These are phyloP conservation scores for Candida hispaniensis DNA, from an alignment of 805 yeast genomes.

Conservation along the genomic window DNA sequence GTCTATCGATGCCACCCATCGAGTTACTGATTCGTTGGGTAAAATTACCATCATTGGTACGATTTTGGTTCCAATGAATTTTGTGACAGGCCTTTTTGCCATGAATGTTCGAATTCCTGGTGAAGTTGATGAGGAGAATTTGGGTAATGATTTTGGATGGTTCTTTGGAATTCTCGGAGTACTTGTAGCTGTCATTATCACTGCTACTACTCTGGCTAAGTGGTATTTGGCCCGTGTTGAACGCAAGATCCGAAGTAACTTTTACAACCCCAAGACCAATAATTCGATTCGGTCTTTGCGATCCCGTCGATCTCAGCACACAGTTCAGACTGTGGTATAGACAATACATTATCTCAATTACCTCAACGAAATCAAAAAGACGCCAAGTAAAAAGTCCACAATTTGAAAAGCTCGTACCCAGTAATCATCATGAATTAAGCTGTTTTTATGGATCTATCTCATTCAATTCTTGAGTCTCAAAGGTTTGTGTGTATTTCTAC, in stretches of 20 bases:
- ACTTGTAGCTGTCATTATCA: slow-evolving; percentile 34
- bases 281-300: slow-evolving; percentile 15
- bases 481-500: too few species aligned
- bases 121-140: slow-evolving; percentile 24
- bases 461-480: too few species aligned
- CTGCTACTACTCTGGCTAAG: slow-evolving; percentile 1
- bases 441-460: too few species aligned
- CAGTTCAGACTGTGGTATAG: slow-evolving; percentile 11
- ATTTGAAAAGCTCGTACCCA: too few species aligned
- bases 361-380: too few species aligned
- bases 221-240: slow-evolving; percentile 12
- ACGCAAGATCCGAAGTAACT: slow-evolving; percentile 11
- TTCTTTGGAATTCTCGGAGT: slow-evolving; percentile 58
- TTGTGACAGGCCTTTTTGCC: slow-evolving; percentile 86
- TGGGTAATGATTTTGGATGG: slow-evolving; percentile 41
- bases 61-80: slow-evolving; percentile 75
- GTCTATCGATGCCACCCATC: slow-evolving; percentile 74
- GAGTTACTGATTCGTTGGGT: slow-evolving; percentile 76
- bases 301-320: slow-evolving; percentile 15
- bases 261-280: slow-evolving; percentile 8
- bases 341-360: too few species aligned
- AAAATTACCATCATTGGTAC: slow-evolving; percentile 88
- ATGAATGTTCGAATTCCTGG: slow-evolving; percentile 94
- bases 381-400: too few species aligned
- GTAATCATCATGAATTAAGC: too few species aligned